Conservation (phyloP, 108 stramenopile species). For the Chaetoceros tenuissimus region DNA sequence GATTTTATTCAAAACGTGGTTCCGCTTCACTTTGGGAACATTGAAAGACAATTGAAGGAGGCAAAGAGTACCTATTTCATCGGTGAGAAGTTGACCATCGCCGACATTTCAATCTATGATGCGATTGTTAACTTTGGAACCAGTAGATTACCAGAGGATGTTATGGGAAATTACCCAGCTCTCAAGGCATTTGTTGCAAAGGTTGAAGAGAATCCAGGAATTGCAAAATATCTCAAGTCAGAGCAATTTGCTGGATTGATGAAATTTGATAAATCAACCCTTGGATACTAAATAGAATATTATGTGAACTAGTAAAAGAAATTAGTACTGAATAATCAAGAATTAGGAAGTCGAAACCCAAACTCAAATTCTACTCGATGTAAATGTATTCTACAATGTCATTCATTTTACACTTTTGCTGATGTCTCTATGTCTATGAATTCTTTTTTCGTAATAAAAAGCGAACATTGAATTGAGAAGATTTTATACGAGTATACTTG, state of each 20-base stretch:
- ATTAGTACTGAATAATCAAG: too few species aligned
- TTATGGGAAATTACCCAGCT: not conserved
- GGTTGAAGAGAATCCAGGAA: conserved; percentile 3
- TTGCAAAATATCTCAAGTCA: not conserved
- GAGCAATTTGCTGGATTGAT: not conserved
- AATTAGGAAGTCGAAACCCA: too few species aligned
- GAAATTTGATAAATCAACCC: not conserved
- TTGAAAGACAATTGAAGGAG: conserved; percentile 6
- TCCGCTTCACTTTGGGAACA: not conserved
- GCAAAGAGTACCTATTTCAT: not conserved
- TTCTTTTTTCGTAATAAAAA: too few species aligned
- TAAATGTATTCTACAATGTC: too few species aligned
- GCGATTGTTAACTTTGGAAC: conserved; percentile 1
- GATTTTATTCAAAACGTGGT: not conserved
- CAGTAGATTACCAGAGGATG: not conserved
- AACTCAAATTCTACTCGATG: too few species aligned
- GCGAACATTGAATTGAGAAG: too few species aligned
- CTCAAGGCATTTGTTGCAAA: not conserved
- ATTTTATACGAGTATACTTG: too few species aligned
- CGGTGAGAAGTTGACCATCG: conserved; percentile 8
- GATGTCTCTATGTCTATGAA: too few species aligned
- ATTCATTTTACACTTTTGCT: too few species aligned
- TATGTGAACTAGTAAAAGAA: too few species aligned
- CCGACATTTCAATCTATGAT: conserved; percentile 10
- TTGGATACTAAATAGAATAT: too few species aligned